phyloP scores from a whole-genome alignment of 805 yeast species.

The Peterozyma xylosa region DNA sequence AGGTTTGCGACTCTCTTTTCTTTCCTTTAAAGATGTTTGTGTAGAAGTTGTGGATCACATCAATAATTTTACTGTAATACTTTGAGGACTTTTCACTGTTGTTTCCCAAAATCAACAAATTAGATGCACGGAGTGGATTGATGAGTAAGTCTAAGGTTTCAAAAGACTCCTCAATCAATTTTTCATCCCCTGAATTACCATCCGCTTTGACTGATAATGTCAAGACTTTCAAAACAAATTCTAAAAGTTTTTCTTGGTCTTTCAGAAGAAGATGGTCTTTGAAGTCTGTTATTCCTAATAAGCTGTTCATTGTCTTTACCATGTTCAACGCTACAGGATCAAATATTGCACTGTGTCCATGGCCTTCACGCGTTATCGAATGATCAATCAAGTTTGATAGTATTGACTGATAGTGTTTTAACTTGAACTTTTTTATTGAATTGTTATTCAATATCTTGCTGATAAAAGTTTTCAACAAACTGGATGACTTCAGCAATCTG shows the following conservation, averaged over 20 bases:
- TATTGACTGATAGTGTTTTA: conserved; percentile 19
- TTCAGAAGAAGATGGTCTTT: conserved; percentile 16
- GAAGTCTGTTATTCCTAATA: conserved; percentile 17
- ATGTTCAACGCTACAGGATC: conserved; percentile 23
- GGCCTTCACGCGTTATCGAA: conserved; percentile 9
- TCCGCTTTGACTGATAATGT: conserved; percentile 3
- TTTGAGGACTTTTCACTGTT: not conserved
- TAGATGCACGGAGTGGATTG: conserved; percentile 13
- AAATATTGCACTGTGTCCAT: conserved; percentile 10
- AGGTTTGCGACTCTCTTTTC: conserved; percentile 17
- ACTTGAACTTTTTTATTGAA: conserved; percentile 13
- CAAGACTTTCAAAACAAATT: conserved; percentile 11
- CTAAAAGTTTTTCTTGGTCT: conserved; percentile 13
- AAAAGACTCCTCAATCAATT: conserved; percentile 14
- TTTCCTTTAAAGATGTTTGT: conserved; percentile 1
- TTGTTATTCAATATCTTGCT: conserved; percentile 11
- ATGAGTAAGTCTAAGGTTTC: conserved; percentile 11
- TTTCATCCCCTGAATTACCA: conserved; percentile 11
- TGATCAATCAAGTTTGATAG: conserved; percentile 12
- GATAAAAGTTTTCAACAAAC: conserved; percentile 21
- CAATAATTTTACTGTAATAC: not conserved
- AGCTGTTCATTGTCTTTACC: conserved; percentile 17
- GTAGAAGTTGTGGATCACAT: conserved; percentile 3
- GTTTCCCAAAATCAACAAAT: not conserved
- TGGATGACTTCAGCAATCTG: conserved; percentile 25